A percentile compares a stretch with the other conserved stretches of the same genome.
These are phyloP conservation scores for Solanum tacnaense DNA, from an alignment of 257 asterid genomes.

Conservation along the genomic window DNA sequence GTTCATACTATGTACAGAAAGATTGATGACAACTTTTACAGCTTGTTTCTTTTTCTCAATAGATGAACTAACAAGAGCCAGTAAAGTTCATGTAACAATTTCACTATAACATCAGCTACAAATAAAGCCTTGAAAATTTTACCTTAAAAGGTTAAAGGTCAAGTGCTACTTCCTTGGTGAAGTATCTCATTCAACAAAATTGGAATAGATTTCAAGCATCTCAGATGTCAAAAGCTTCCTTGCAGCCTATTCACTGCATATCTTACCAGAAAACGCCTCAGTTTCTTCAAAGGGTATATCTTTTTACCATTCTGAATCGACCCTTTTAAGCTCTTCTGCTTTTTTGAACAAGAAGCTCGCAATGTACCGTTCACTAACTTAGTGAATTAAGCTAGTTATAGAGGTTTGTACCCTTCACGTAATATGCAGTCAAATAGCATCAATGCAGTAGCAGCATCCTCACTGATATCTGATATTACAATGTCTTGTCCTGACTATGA, in stretches of 20 bases:
- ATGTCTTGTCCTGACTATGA: constrained; percentile 27
- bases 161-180: too few species aligned
- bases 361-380: neutral
- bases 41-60: neutral
- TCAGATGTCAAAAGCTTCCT: too few species aligned
- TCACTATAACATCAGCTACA: neutral
- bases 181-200: too few species aligned
- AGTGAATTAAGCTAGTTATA: neutral
- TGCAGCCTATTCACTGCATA: neutral
- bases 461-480: constrained; percentile 9
- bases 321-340: neutral
- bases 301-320: neutral
- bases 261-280: neutral
- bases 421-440: neutral
- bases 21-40: neutral
- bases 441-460: neutral
- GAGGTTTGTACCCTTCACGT: neutral
- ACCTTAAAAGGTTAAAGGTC: too few species aligned
- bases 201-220: too few species aligned
- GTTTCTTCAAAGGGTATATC: neutral
- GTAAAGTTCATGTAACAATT: neutral
- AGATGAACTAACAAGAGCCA: neutral
- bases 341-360: neutral
- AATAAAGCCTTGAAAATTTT: neutral
- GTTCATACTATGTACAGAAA: neutral